Evolutionary conservation across 768 basidiomycete species (phyloP), one percentile per base, ranked within the genome.

Genomic region (Lactarius evosmus): DNA sequence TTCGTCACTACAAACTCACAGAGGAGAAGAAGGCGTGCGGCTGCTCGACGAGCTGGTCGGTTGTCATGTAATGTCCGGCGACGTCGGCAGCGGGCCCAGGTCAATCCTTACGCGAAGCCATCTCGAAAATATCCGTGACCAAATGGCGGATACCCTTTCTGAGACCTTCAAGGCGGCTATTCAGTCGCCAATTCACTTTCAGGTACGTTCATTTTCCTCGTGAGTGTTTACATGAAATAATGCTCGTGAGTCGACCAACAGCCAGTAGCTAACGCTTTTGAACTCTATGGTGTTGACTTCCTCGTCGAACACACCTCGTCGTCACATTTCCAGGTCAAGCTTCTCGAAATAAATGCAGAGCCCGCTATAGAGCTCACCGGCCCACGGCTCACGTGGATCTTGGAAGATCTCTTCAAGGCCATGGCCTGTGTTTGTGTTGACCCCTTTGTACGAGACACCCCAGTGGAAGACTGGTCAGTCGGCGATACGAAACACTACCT

Each of bases 361-460:
- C 96, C 97, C 1, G 97, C 97, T 50, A 96, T 98, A 63, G 92
- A 95, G 70, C 82, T 96, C 60, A 95, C 95, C 0, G 97, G 95
- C 1, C 82, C 86, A 38, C 82, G 93, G 32, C 76, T 98, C 38
- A 82, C 84, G 19, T 89, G 89, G 83, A 85, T 95, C 51, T 76
- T 97, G 58, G 84, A 88, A 69, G 89, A 91, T 67, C 77, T 97
- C 58, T 96, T 97, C 76, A 76, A 77, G 36, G 81, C 84, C 1
- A 89, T 92, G 19, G 85, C 84, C 1, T 76, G 81, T 66, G 80
- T 85, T 29, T 88, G 87, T 68, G 80, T 96, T 2, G 78, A 78
- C 56, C 91, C 94, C 1, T 95, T 88, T 72, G 79, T 86, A 1
- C 49, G 58, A 16, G 66, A 65, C 34, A 62, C 52, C 3, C 53